phyloP scores from a whole-genome alignment of 768 basidiomycete genomes.

The Naganishia vaughanmartiniae region DNA sequence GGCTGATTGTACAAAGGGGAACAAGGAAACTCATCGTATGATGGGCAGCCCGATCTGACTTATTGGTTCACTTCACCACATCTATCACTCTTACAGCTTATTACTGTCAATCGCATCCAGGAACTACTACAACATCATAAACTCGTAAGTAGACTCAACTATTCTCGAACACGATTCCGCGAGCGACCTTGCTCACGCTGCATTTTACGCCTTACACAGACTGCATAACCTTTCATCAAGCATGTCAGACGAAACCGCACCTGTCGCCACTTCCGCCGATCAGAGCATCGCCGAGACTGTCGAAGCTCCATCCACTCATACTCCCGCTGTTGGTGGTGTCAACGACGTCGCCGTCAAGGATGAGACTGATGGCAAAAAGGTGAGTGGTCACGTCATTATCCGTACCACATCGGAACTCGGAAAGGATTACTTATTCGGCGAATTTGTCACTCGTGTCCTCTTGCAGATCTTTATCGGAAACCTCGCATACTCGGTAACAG shows the following conservation, averaged over 20 bases:
- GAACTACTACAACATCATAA: neutral
- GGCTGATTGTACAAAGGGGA: constrained; percentile 14
- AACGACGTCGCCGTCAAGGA: constrained; percentile 20
- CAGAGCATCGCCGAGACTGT: constrained; percentile 16
- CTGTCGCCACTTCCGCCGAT: constrained; percentile 18
- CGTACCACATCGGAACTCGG: no score
- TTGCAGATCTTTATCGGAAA: constrained; percentile 51
- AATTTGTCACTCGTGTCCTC: neutral
- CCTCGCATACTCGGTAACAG: constrained; percentile 45
- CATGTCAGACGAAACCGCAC: constrained; percentile 25
- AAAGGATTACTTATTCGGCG: neutral
- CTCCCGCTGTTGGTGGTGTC: constrained; percentile 13
- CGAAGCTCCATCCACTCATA: constrained; percentile 15
- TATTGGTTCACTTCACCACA: no score
- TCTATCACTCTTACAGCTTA: no score
- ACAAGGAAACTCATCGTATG: no score
- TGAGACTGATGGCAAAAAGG: constrained; percentile 27
- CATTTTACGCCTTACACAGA: neutral
- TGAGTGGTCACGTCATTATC: neutral
- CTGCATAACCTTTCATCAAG: constrained; percentile 5
- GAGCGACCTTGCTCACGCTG: neutral
- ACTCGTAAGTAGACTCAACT: neutral
- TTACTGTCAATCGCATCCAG: neutral
- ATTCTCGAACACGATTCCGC: neutral
- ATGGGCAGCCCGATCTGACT: no score